Evolutionary conservation across 2,329 filamentous ascomycete genomes (phyloP).

Genomic region (Penicillium sp.): DNA sequence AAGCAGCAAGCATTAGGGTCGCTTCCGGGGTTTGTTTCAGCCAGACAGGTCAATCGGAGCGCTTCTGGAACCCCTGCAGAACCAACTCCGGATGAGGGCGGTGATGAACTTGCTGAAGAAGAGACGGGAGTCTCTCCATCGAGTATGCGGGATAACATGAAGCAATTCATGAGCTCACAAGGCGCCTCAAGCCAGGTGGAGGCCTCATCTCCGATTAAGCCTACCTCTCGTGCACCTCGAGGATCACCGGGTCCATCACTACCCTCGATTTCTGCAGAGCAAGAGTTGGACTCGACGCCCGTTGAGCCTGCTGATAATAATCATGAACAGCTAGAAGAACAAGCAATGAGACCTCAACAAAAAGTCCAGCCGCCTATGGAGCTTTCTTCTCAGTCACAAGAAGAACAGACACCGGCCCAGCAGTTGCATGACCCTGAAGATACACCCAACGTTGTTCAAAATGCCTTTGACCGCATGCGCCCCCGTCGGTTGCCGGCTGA

Average conservation of each 20-base stretch:
- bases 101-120: conserved; percentile 6
- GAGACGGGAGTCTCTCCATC: conserved; percentile 10
- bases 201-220: conserved; percentile 11
- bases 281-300: conserved; percentile 3
- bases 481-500: conserved; percentile 59
- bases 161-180: conserved; percentile 22
- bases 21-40: conserved; percentile 20
- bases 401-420: conserved; percentile 2
- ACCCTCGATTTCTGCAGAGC: neutral
- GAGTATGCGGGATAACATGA: conserved; percentile 19
- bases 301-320: neutral
- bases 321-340: conserved; percentile 8
- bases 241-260: neutral
- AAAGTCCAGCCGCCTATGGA: conserved; percentile 4
- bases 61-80: conserved; percentile 1
- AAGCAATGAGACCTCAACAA: conserved; percentile 7
- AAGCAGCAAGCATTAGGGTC: conserved; percentile 49
- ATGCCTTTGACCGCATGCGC: conserved; percentile 62
- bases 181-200: conserved; percentile 18
- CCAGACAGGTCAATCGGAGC: conserved; percentile 11
- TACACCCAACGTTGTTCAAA: conserved; percentile 50
- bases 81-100: conserved; percentile 2
- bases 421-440: conserved; percentile 16
- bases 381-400: conserved; percentile 11
- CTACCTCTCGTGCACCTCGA: conserved; percentile 1